Percentiles rank a stretch among this genome's conserved stretches.
These are phyloP conservation scores for Microcos paniculata DNA, from an alignment of 345 rosid species.

Conservation along the genomic window DNA sequence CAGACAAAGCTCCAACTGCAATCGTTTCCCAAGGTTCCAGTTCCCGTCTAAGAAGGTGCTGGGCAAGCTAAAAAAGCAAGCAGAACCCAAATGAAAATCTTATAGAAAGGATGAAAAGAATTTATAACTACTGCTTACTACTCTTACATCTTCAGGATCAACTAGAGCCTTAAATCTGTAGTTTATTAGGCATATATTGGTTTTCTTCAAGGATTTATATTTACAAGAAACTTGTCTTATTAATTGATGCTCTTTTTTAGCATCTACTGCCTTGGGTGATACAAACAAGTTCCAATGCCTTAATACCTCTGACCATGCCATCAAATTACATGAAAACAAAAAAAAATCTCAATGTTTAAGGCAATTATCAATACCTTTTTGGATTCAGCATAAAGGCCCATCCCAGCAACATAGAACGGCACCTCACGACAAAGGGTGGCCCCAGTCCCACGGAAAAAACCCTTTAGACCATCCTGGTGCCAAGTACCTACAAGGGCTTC, in stretches of 20 bases:
- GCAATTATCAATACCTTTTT: constrained; percentile 63
- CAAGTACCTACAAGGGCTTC: constrained; percentile 90
- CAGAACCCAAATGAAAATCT: background rate
- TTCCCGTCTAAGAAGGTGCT: constrained; percentile 69
- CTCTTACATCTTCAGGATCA: no score
- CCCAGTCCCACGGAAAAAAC: constrained; percentile 97
- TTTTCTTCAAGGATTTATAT: background rate
- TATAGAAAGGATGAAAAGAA: no score
- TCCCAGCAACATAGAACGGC: constrained; percentile 95
- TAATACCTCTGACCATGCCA: background rate
- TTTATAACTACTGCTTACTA: no score
- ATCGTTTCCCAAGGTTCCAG: constrained; percentile 94
- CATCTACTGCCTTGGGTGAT: background rate
- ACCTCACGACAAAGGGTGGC: constrained; percentile 97
- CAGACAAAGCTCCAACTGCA: constrained; percentile 85
- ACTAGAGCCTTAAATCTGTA: background rate
- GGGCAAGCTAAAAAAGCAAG: constrained; percentile 52
- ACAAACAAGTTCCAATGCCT: background rate
- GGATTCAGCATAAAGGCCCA: constrained; percentile 88
- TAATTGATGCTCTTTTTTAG: no score
- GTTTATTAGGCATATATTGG: background rate
- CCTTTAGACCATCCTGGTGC: constrained; percentile 88
- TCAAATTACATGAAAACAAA: no score
- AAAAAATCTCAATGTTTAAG: background rate
- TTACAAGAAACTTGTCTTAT: background rate